A percentile compares a stretch with the other conserved stretches of the same genome.
These are phyloP conservation scores for Lagenidium sp. DNA, from an alignment of 352 stramenopile species.

Conservation along the genomic window DNA sequence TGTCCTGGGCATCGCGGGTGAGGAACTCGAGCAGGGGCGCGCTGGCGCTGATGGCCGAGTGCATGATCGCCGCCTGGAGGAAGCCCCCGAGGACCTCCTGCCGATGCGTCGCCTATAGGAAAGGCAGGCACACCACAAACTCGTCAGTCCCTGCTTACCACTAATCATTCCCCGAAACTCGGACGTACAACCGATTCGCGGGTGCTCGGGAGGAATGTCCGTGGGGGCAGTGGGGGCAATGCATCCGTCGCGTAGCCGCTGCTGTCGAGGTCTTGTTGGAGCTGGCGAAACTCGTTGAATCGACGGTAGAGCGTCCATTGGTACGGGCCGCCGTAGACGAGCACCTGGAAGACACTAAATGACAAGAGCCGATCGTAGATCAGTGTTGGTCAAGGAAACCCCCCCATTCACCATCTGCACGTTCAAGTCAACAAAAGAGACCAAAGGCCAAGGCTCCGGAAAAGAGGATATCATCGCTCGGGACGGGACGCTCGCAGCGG, in stretches of 20 bases:
- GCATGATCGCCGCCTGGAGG: conserved; percentile 76
- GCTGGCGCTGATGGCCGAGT: conserved; percentile 64
- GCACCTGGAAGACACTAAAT: conserved; percentile 79
- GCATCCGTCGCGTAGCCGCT: conserved; percentile 36
- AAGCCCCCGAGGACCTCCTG: conserved; percentile 76
- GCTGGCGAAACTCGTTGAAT: conserved; percentile 72
- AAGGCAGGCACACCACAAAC: no score
- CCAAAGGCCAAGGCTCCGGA: background rate
- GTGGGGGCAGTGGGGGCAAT: conserved; percentile 50
- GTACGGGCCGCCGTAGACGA: conserved; percentile 78
- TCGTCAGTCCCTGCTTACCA: no score
- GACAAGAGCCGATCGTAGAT: conserved; percentile 51
- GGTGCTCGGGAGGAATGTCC: conserved; percentile 73
- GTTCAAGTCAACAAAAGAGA: no score
- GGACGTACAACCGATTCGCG: conserved; percentile 35
- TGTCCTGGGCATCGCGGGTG: conserved; percentile 58
- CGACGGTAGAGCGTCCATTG: conserved; percentile 83
- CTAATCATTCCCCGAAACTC: background rate
- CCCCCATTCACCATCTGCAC: no score
- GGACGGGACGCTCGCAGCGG: conserved; percentile 63
- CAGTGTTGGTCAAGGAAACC: conserved; percentile 4
- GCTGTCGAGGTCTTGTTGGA: conserved; percentile 37
- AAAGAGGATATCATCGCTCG: conserved; percentile 40
- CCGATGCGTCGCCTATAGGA: conserved; percentile 38
- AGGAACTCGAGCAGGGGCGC: conserved; percentile 69